Percentiles rank a stretch among this genome's conserved stretches.
Conservation (phyloP, 257 asterid genomes). For the Gentiana straminea region DNA sequence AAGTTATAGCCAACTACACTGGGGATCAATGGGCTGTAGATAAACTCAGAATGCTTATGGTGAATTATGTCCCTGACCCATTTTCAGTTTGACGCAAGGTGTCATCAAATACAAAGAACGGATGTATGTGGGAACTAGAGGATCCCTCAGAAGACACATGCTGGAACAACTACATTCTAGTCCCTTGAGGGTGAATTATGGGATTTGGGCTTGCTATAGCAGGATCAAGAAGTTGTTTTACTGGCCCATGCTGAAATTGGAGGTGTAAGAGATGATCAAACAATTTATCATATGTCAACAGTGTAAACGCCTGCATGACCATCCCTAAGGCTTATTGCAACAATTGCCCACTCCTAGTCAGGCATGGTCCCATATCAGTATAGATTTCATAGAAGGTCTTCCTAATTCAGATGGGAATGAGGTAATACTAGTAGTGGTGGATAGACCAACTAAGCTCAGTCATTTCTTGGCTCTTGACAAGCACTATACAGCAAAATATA, state of each 20-base stretch:
- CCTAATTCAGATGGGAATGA: neutral
- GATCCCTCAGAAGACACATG: neutral
- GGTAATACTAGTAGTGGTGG: neutral
- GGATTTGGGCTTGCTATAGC: neutral
- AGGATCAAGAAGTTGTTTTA: neutral
- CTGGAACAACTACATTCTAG: neutral
- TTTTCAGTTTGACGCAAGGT: no score
- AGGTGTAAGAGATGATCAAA: neutral
- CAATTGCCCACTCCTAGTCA: accelerated
- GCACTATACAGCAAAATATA: neutral
- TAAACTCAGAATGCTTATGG: no score
- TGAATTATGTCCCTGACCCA: no score
- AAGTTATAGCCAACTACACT: no score
- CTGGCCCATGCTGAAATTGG: neutral
- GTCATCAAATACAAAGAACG: no score
- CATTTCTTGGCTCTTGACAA: neutral
- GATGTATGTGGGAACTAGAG: no score
- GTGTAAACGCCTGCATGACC: neutral
- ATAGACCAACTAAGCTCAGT: neutral
- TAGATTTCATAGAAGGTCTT: neutral
- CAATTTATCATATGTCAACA: neutral
- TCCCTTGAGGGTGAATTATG: neutral
- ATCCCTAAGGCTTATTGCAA: neutral
- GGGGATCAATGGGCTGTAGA: no score
- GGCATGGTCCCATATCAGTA: neutral